Evolutionary conservation across 2,329 filamentous ascomycete species (phyloP), one percentile per base, ranked within the genome.

Genomic region (Xylaria digitata): DNA sequence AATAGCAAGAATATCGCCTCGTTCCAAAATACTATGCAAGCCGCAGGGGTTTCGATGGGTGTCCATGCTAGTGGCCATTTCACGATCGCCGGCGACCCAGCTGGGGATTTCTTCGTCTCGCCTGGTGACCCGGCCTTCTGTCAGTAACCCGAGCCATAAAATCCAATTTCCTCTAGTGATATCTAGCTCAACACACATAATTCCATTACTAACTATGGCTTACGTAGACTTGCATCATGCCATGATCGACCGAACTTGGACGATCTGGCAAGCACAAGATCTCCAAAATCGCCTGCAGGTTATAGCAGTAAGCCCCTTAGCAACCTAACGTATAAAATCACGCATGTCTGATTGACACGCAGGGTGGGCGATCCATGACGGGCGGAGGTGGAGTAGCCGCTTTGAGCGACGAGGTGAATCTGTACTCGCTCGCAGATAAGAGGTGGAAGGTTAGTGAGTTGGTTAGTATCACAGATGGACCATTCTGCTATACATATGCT

Each of bases 31-130:
- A 68, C 68, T 30, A 78, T 81, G 74, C 78, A 81, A 71, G 77
- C 70, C 43, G 52, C 60, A 13, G 62, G 63, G 1, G 63, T 52
- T 19, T 52, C 70, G 6, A 62, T 78, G 50, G 79, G 79, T 23
- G 75, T 82, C 15, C 81, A 80, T 63, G 75, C 75, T 3, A 79
- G 74, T 0, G 80, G 80, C 0, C 81, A 82, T 69, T 81, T 78
- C 68, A 75, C 77, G 23, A 74, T 82, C 0, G 76, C 77, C 1
- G 79, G 79, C 23, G 78, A 80, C 40, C 78, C 78, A 1, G 79
- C 75, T n/a, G 69, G 74, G 6, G 77, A 80, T 61, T 71, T 75
- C 9, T 78, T 70, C 67, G 70, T 71, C 17, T 78, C 76, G 8
- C 72, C 74, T 23, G 73, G 71, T 7, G 75, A 78, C 43, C 77